phyloP scores from a whole-genome alignment of 495 filamentous ascomycete species.

The Neurospora sp. region DNA sequence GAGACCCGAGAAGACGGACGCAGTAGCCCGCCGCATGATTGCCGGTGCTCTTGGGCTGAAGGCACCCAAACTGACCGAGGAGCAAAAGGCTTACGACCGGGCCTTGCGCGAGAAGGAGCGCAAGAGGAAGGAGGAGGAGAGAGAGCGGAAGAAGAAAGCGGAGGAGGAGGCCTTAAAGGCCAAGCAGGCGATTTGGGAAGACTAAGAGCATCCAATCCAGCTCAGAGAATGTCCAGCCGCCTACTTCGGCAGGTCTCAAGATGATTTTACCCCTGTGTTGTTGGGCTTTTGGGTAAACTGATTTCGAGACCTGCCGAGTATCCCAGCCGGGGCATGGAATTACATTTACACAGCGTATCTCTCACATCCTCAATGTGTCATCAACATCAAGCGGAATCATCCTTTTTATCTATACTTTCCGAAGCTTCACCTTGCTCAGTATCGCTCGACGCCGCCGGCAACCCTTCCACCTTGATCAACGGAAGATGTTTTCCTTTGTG shows the following conservation, averaged over 20 bases:
- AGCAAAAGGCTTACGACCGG: constrained; percentile 78
- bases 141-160: constrained; percentile 50
- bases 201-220: constrained; percentile 32
- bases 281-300: too few relatives aligned
- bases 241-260: background rate
- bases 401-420: background rate
- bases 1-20: constrained; percentile 85
- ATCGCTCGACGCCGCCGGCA: background rate
- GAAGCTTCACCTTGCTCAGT: background rate
- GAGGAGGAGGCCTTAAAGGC: constrained; percentile 60
- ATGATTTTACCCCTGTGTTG: background rate
- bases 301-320: background rate
- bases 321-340: background rate
- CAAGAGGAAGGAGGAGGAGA: constrained; percentile 63
- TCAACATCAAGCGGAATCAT: background rate
- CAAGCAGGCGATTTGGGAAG: constrained; percentile 74
- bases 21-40: constrained; percentile 83
- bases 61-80: constrained; percentile 72
- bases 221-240: background rate
- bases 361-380: background rate
- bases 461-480: background rate
- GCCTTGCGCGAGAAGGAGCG: constrained; percentile 78
- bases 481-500: constrained; percentile 44
- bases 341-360: background rate
- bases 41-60: constrained; percentile 77